Conservation (phyloP, 352 stramenopile species). For the Pythium scleroteichum region DNA sequence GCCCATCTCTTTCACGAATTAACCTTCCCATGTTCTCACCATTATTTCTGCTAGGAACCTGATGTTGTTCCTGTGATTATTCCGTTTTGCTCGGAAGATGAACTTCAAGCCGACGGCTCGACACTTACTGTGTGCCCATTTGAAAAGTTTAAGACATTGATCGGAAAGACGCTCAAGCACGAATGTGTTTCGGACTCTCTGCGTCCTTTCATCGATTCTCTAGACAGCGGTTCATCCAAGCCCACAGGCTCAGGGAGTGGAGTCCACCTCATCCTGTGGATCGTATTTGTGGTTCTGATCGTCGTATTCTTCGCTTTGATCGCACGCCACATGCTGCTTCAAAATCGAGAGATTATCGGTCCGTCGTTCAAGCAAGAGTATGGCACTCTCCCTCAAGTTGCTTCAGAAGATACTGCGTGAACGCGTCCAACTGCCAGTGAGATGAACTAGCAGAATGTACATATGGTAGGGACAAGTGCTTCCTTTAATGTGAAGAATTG, state of each 20-base stretch:
- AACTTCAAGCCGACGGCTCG: constrained; percentile 40
- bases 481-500: no score
- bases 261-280: constrained; percentile 34
- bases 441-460: no score
- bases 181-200: constrained; percentile 71
- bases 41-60: constrained; percentile 42
- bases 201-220: constrained; percentile 60
- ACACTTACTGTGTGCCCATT: constrained; percentile 62
- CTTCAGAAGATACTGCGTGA: constrained; percentile 4
- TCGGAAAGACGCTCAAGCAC: constrained; percentile 65
- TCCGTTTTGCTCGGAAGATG: constrained; percentile 66
- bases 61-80: constrained; percentile 67
- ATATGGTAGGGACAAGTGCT: no score
- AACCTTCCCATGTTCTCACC: no score
- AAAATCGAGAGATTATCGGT: constrained; percentile 4
- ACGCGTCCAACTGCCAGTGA: no score
- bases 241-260: neutral
- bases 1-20: neutral
- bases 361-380: constrained; percentile 23
- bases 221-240: constrained; percentile 23
- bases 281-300: constrained; percentile 42
- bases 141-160: constrained; percentile 65
- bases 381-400: constrained; percentile 30
- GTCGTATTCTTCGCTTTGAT: constrained; percentile 43
- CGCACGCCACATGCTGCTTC: constrained; percentile 29